Evolutionary conservation across 768 basidiomycete species (phyloP).

Genomic region (Phlebiopsis gigantea): DNA sequence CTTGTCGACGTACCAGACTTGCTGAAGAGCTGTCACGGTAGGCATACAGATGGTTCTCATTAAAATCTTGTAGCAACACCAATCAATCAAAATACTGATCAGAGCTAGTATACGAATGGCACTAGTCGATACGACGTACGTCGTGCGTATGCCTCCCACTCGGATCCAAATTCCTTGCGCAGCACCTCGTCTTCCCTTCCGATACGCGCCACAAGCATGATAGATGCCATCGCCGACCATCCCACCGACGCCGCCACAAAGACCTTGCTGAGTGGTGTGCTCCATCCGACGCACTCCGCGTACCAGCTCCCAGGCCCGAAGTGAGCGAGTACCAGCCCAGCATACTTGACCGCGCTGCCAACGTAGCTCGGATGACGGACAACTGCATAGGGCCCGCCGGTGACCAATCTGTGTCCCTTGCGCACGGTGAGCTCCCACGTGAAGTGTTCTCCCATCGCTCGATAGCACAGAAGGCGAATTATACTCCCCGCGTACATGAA

Average conservation of each 20-base stretch:
- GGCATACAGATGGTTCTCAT: no score
- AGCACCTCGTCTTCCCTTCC: not conserved
- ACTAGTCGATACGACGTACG: no score
- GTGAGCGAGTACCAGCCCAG: not conserved
- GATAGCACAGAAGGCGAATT: constrained; percentile 16
- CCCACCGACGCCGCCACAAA: not conserved
- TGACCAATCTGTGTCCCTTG: constrained; percentile 22
- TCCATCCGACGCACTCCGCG: not conserved
- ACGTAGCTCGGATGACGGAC: constrained; percentile 26
- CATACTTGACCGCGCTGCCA: not conserved
- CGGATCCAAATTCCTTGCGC: not conserved
- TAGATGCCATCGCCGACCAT: not conserved
- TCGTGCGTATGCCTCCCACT: constrained; percentile 3
- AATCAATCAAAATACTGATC: no score
- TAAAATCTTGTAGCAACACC: no score
- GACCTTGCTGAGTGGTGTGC: not conserved
- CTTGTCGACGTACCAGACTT: no score
- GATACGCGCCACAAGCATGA: not conserved
- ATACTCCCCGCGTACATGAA: not conserved
- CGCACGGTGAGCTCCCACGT: constrained; percentile 24
- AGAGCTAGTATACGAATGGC: no score
- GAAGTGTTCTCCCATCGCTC: constrained; percentile 23
- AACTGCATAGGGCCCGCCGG: constrained; percentile 23
- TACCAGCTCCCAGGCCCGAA: not conserved
- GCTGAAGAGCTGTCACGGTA: no score